Conservation (phyloP, 23 red algal genomes). For the Porphyridium purpureum region DNA sequence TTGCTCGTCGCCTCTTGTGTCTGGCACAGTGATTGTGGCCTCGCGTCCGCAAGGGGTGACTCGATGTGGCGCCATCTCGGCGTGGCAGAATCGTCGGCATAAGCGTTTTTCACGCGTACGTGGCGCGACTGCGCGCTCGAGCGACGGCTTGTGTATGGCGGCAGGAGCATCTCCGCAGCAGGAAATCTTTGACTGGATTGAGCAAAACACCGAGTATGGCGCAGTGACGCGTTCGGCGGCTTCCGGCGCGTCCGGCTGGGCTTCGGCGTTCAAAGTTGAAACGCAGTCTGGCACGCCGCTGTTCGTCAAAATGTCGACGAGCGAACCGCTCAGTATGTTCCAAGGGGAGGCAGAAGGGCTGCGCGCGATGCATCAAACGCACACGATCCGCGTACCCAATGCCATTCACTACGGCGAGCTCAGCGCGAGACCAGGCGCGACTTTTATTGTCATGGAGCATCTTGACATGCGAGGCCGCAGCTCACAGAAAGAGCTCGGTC, state of each 20-base stretch:
- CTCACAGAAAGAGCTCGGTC: constrained; percentile 29
- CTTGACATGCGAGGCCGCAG: constrained; percentile 33
- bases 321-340: constrained; percentile 63
- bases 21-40: too few relatives aligned
- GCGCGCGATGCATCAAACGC: constrained; percentile 43
- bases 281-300: constrained; percentile 32
- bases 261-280: constrained; percentile 21
- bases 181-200: background rate
- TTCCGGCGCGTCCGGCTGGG: constrained; percentile 45
- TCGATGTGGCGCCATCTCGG: too few relatives aligned
- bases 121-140: too few relatives aligned
- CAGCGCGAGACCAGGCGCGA: constrained; percentile 11
- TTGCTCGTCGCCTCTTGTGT: too few relatives aligned
- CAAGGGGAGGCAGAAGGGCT: constrained; percentile 61
- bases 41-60: too few relatives aligned
- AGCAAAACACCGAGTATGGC: constrained; percentile 1
- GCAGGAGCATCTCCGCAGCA: too few relatives aligned
- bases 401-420: constrained; percentile 36
- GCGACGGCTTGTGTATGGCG: too few relatives aligned
- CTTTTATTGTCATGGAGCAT: constrained; percentile 83
- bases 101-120: too few relatives aligned
- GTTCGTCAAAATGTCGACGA: constrained; percentile 58
- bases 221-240: background rate
- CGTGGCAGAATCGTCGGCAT: too few relatives aligned
- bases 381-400: constrained; percentile 47